These are phyloP conservation scores for Naganishia onofrii DNA, from an alignment of 768 basidiomycete species.

Conservation along the genomic window DNA sequence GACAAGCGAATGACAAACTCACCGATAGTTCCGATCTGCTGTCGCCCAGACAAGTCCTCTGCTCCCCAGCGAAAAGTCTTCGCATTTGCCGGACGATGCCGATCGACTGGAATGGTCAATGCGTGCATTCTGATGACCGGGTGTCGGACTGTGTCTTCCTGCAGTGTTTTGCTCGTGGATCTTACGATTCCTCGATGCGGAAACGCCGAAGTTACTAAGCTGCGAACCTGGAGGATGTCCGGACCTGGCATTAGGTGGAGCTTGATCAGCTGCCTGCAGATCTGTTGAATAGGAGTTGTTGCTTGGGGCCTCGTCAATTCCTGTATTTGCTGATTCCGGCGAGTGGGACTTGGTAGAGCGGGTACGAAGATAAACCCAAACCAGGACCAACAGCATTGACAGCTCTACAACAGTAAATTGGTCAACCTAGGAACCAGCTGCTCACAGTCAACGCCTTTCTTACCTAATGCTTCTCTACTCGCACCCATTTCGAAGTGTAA, in stretches of 20 bases:
- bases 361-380: neutral
- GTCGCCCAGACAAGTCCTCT: constrained; percentile 52
- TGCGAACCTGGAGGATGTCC: neutral
- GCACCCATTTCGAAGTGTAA: constrained; percentile 35
- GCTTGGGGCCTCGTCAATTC: neutral
- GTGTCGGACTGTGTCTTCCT: constrained; percentile 26
- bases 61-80: constrained; percentile 29
- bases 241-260: neutral
- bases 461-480: constrained; percentile 42
- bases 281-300: neutral
- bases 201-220: neutral
- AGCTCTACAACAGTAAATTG: neutral
- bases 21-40: constrained; percentile 42
- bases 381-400: neutral
- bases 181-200: constrained; percentile 2
- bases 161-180: neutral
- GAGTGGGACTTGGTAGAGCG: neutral
- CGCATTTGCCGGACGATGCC: neutral
- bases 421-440: neutral
- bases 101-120: neutral
- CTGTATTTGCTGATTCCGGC: neutral
- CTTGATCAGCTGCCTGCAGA: neutral
- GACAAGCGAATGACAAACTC: neutral
- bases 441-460: neutral
- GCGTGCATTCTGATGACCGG: constrained; percentile 13